Evolutionary conservation across 331 rosid genomes (phyloP).

Genomic region (Quercus tomentella): DNA sequence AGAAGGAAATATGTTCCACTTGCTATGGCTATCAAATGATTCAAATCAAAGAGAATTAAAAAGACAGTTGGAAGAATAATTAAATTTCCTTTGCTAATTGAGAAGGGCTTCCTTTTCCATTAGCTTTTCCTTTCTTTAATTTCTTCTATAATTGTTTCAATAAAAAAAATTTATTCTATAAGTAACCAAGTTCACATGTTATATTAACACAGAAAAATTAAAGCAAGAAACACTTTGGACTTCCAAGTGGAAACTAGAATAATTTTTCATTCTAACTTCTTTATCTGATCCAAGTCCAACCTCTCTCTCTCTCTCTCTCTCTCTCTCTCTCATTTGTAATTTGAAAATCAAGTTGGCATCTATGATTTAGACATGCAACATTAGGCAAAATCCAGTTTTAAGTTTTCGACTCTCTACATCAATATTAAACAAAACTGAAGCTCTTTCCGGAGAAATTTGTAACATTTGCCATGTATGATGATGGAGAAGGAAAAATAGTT

Average conservation of each 20-base stretch:
- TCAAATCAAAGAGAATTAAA: conserved; percentile 39
- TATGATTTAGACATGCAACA: too few relatives aligned
- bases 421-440: too few relatives aligned
- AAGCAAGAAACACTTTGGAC: neutral
- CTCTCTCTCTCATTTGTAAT: neutral
- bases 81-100: conserved; percentile 4
- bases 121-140: neutral
- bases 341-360: too few relatives aligned
- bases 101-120: conserved; percentile 6
- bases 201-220: neutral
- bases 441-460: neutral
- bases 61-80: neutral
- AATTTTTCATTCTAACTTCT: neutral
- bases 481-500: neutral
- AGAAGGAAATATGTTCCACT: too few relatives aligned
- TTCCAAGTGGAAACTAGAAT: neutral
- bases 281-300: neutral
- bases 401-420: too few relatives aligned
- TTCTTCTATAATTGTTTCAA: neutral
- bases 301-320: conserved; percentile 10
- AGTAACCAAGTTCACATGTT: neutral
- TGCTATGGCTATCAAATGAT: conserved; percentile 15
- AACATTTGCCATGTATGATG: neutral
- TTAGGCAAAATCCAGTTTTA: too few relatives aligned
- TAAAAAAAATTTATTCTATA: too few relatives aligned